Base-by-base conservation (phyloP, 1,284 basidiomycete species). In the Ceratobasidium sp. region DNA sequence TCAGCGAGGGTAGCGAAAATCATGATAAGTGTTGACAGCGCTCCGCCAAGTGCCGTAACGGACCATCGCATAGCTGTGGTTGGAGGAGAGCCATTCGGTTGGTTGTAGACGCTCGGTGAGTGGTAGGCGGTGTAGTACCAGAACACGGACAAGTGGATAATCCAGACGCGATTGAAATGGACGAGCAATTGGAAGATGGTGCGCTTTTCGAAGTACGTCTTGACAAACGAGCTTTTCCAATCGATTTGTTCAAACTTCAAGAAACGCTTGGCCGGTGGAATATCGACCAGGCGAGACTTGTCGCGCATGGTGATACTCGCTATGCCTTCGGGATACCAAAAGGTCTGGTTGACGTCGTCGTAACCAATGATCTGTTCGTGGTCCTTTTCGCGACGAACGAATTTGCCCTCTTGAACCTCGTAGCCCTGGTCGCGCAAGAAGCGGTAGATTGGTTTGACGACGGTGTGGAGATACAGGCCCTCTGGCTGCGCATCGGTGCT, bases 311-410 rank as follows among this genome's bases (percentile, higher is more conserved):
- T 85, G 75, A 98, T 98, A 49, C 93, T 86, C 31, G 94, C 91
- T 75, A 99, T 96, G 43, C 96, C 96, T 76, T 99, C 96, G 4
- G 96, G 96, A 79, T 98, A 99, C 96, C 96, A 99, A 81, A 99
- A 99, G 56, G 98, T 83, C 79, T 98, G 96, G 78, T 99, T 98
- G 75, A 98, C 92, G 79, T 99, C 96, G 79, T 99, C 96, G 77
- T 99, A 99, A 13, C 96, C 96, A 77, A 99, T 98, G 76, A 97
- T 94, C 73, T 90, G 85, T 72, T 94, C 90, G 78, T 98, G 96
- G 75, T 99, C 96, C 76, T 85, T 85, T 83, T 99, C 96, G 77
- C 92, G 86, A 75, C 92, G 85, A 62, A 98, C 89, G 78, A 97
- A 98, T 79, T 94, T 94, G 57, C 95, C 95, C 77, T 98, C 96